phyloP scores from a whole-genome alignment of 2,329 filamentous ascomycete species.

The Pseudopithomyces maydicus region DNA sequence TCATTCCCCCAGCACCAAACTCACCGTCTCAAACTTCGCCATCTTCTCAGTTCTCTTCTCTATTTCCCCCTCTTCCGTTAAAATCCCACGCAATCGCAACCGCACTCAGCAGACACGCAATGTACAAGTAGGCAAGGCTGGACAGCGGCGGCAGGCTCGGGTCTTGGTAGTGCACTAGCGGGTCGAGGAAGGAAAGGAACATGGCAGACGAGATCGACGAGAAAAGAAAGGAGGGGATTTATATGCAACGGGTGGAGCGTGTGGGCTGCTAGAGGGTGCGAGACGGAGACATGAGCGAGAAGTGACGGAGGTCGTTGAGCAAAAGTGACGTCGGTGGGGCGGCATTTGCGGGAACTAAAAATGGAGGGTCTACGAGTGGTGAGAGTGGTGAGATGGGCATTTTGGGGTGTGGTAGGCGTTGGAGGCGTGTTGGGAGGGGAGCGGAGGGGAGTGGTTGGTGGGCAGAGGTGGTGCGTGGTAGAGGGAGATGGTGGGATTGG shows the following conservation, averaged over 20 bases:
- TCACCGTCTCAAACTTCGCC: conserved; percentile 31
- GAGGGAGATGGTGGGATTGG: too few relatives aligned
- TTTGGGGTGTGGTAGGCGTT: too few relatives aligned
- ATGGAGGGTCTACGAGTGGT: too few relatives aligned
- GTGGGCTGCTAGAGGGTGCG: background rate
- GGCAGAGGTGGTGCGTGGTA: too few relatives aligned
- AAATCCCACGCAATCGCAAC: conserved; percentile 28
- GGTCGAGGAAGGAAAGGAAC: conserved; percentile 33
- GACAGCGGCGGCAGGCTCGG: conserved; percentile 38
- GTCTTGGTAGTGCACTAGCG: conserved; percentile 34
- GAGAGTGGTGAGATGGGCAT: too few relatives aligned
- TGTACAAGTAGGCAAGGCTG: conserved; percentile 33
- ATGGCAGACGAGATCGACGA: conserved; percentile 19
- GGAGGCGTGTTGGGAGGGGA: background rate
- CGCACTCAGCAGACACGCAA: conserved; percentile 30
- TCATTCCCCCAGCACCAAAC: conserved; percentile 5
- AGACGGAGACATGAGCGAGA: background rate
- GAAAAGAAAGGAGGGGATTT: background rate
- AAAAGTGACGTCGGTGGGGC: conserved; percentile 11
- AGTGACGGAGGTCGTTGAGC: conserved; percentile 11
- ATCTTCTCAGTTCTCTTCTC: conserved; percentile 15
- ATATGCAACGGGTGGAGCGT: background rate
- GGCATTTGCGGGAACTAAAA: background rate
- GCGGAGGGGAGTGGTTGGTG: too few relatives aligned
- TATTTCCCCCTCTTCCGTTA: conserved; percentile 6